Evolutionary conservation across 2,329 filamentous ascomycete species (phyloP).

Genomic region (Xylariaceae sp.): DNA sequence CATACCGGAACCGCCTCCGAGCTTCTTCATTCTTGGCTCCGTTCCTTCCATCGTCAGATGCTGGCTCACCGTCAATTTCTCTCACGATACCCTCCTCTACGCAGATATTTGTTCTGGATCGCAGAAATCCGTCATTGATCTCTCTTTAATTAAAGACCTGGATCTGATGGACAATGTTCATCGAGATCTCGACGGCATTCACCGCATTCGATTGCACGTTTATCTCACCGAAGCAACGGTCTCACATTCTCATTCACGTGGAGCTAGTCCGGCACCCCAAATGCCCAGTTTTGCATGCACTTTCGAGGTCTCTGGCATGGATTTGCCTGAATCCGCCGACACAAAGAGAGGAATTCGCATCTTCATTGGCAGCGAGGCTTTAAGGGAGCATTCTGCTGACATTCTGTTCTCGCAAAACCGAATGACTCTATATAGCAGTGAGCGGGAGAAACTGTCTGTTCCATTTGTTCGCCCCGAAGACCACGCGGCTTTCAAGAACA

Average conservation of each 20-base stretch:
- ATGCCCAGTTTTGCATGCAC: slow-evolving; percentile 76
- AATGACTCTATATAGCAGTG: slow-evolving; percentile 81
- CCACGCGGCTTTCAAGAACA: slow-evolving; percentile 71
- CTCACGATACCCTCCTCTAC: slow-evolving; percentile 83
- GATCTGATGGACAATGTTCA: slow-evolving; percentile 65
- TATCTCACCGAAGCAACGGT: slow-evolving; percentile 90
- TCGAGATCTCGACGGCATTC: slow-evolving; percentile 60
- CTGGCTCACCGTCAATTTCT: slow-evolving; percentile 89
- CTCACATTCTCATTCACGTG: slow-evolving; percentile 68
- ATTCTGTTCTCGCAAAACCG: slow-evolving; percentile 89
- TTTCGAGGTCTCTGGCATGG: slow-evolving; percentile 67
- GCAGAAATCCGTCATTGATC: slow-evolving; percentile 78
- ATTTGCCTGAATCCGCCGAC: slow-evolving; percentile 46
- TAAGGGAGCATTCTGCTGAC: slow-evolving; percentile 84
- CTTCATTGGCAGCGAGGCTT: slow-evolving; percentile 83
- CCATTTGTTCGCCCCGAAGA: slow-evolving; percentile 92
- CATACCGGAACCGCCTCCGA: slow-evolving; percentile 72
- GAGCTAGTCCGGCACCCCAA: slow-evolving; percentile 67
- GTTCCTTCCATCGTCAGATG: slow-evolving; percentile 93
- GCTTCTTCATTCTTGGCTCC: slow-evolving; percentile 79
- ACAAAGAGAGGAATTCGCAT: slow-evolving; percentile 69
- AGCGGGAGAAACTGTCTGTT: slow-evolving; percentile 80
- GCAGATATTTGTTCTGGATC: slow-evolving; percentile 91
- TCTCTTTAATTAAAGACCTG: slow-evolving; percentile 69
- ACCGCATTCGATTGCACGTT: slow-evolving; percentile 71